These are phyloP conservation scores for Lecanicillium sp. DNA, from an alignment of 2,329 filamentous ascomycete species.

Conservation along the genomic window DNA sequence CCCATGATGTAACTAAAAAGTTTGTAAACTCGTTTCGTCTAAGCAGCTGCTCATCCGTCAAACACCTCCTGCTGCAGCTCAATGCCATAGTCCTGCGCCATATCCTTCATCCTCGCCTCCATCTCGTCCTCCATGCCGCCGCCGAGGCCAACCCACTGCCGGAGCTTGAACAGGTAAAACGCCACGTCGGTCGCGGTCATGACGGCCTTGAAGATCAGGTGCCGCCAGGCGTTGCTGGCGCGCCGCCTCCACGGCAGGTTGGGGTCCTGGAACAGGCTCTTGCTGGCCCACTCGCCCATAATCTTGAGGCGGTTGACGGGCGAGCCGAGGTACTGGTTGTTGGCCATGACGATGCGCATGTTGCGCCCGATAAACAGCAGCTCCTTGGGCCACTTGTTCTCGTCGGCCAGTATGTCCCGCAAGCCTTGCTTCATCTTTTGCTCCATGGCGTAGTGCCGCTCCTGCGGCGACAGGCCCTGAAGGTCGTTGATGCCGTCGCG, in stretches of 20 bases:
- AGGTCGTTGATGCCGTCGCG: constrained; percentile 53
- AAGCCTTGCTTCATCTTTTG: constrained; percentile 65
- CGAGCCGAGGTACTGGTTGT: constrained; percentile 83
- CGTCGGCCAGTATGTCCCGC: constrained; percentile 67
- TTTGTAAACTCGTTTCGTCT: too few relatives aligned
- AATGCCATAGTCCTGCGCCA: constrained; percentile 87
- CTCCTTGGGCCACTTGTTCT: constrained; percentile 82
- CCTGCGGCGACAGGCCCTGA: constrained; percentile 50
- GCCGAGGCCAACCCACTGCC: constrained; percentile 69
- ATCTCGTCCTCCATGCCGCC: constrained; percentile 92
- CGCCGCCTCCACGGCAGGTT: constrained; percentile 56
- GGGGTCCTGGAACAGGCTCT: constrained; percentile 69
- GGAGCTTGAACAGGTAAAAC: constrained; percentile 74
- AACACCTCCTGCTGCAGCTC: constrained; percentile 86
- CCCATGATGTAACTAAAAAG: too few relatives aligned
- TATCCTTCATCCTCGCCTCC: constrained; percentile 75
- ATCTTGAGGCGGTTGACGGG: constrained; percentile 92
- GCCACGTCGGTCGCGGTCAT: constrained; percentile 69
- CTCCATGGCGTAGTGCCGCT: constrained; percentile 87
- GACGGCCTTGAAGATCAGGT: constrained; percentile 75
- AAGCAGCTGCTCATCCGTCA: constrained; percentile 71
- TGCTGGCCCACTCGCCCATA: constrained; percentile 82
- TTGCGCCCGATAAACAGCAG: constrained; percentile 89
- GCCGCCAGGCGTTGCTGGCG: constrained; percentile 62
- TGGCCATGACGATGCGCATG: constrained; percentile 85